Base-by-base conservation (phyloP, 306 rosid species). In the Lupinus albus region DNA sequence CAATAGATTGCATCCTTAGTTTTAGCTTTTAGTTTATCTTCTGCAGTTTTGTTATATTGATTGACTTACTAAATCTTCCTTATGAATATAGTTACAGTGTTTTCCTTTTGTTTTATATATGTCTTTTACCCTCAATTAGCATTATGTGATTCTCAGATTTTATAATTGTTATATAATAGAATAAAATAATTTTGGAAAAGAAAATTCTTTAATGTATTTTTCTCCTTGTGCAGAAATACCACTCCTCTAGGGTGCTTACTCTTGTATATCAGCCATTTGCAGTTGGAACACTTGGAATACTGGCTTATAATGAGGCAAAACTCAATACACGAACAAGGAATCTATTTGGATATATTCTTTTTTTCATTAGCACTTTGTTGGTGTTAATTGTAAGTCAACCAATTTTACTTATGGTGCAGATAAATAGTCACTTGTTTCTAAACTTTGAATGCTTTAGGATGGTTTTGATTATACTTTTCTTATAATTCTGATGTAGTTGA, bases 211-310 rank as follows among this genome's bases (percentile, higher is more conserved):
- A 36, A 46, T 45, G 16, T 70, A 28, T 1, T 56, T 44, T 70
- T 73, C 5, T 66, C 47, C n/a, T 66, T 67, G 4, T 67, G 81
- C 96, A 89, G 97, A 28, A 68, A 0, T 92, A 92, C 80, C 97
- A 92, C 70, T 70, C 95, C 3, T 15, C 97, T 28, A 83, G 97
- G 64, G 96, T 91, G 67, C 94, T 91, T 35, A 87, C 92, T 55
- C 85, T 91, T 45, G 92, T 85, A 12, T 91, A 88, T 72, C 92
- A 91, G 76, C 96, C 96, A 38, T 91, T 88, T 79, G 96, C 96
- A 1, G 74, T 91, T n/a, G 84, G 77, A 71, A 87, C 96, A 68
- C 75, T 88, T 5, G 44, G 64, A 7, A 66, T 82, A 36, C 77
- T 91, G 42, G 46, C 88, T 48, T 87, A 83, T 39, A 45, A 78